phyloP scores from a whole-genome alignment of 2,329 filamentous ascomycete species.

The Nigrospora osmanthi region DNA sequence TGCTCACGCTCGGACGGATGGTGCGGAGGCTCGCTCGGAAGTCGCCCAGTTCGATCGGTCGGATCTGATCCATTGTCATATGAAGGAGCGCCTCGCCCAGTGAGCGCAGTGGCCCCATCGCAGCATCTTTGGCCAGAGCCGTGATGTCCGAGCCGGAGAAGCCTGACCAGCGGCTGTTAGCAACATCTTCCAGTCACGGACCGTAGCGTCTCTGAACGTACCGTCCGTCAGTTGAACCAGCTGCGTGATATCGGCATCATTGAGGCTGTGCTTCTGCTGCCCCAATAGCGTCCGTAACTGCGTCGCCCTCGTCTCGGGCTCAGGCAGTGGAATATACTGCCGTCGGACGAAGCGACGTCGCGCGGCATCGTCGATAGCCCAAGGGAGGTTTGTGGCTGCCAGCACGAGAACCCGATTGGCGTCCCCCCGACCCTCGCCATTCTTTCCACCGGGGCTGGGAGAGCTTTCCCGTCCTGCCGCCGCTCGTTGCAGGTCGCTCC shows the following conservation, averaged over 20 bases:
- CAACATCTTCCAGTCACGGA: not conserved
- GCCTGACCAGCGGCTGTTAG: slow-evolving; percentile 40
- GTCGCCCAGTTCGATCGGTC: slow-evolving; percentile 74
- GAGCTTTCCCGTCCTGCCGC: slow-evolving; percentile 72
- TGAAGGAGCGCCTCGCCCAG: slow-evolving; percentile 82
- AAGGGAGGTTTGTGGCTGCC: slow-evolving; percentile 91
- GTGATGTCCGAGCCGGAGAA: slow-evolving; percentile 98
- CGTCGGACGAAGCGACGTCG: slow-evolving; percentile 82
- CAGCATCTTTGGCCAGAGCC: slow-evolving; percentile 91
- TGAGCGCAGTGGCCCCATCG: slow-evolving; percentile 89
- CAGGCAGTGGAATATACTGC: slow-evolving; percentile 93
- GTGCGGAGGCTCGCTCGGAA: slow-evolving; percentile 77
- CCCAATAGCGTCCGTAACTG: slow-evolving; percentile 75
- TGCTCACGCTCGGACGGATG: slow-evolving; percentile 85
- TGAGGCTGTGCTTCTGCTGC: slow-evolving; percentile 79
- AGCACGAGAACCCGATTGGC: slow-evolving; percentile 84
- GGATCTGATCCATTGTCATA: slow-evolving; percentile 91
- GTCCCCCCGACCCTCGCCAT: slow-evolving; percentile 62
- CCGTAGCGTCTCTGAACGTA: slow-evolving; percentile 30
- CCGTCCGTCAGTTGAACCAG: slow-evolving; percentile 81
- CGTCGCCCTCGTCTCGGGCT: slow-evolving; percentile 68
- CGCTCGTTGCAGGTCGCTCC: slow-evolving; percentile 88
- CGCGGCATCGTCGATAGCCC: slow-evolving; percentile 96
- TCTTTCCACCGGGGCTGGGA: slow-evolving; percentile 38
- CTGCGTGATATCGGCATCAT: slow-evolving; percentile 60